phyloP scores from a whole-genome alignment of 1,284 basidiomycete genomes.

The Vanrija pseudolonga region DNA sequence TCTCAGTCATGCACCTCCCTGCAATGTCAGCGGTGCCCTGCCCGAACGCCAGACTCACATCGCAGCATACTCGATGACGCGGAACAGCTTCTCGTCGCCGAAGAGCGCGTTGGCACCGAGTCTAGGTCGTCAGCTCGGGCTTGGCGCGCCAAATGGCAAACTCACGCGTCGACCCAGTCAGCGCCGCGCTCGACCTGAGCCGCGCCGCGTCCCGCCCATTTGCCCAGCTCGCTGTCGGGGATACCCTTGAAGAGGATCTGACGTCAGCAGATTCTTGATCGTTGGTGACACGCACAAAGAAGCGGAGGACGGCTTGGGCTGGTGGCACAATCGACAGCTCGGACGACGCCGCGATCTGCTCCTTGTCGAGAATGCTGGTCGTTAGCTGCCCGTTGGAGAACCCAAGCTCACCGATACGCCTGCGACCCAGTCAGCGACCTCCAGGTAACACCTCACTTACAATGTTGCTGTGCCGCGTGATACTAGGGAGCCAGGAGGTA shows the following conservation, averaged over 20 bases:
- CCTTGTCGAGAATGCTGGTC: slow-evolving; percentile 33
- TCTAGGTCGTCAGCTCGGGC: slow-evolving; percentile 13
- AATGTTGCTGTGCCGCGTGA: slow-evolving; percentile 39
- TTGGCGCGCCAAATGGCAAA: neutral
- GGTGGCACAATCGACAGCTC: slow-evolving; percentile 34
- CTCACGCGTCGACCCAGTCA: slow-evolving; percentile 42
- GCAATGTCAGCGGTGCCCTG: slow-evolving; percentile 1
- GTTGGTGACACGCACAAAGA: slow-evolving; percentile 30
- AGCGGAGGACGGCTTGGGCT: slow-evolving; percentile 33
- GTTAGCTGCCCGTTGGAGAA: neutral
- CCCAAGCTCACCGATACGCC: slow-evolving; percentile 27
- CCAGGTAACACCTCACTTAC: slow-evolving; percentile 18
- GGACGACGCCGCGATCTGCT: slow-evolving; percentile 31
- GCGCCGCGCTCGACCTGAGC: slow-evolving; percentile 40
- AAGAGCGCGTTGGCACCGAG: slow-evolving; percentile 32
- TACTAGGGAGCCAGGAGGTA: slow-evolving; percentile 40
- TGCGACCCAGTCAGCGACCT: slow-evolving; percentile 10
- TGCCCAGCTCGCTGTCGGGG: slow-evolving; percentile 34
- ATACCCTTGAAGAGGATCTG: slow-evolving; percentile 43
- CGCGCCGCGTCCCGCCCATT: slow-evolving; percentile 34
- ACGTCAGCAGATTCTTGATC: neutral
- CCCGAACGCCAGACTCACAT: slow-evolving; percentile 32
- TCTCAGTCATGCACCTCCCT: slow-evolving; percentile 13
- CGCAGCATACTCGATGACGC: slow-evolving; percentile 45
- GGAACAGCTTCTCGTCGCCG: slow-evolving; percentile 37